phyloP scores from a whole-genome alignment of 192 early-diverging fungal genomes.

The Phycomyces blakesleeanus region DNA sequence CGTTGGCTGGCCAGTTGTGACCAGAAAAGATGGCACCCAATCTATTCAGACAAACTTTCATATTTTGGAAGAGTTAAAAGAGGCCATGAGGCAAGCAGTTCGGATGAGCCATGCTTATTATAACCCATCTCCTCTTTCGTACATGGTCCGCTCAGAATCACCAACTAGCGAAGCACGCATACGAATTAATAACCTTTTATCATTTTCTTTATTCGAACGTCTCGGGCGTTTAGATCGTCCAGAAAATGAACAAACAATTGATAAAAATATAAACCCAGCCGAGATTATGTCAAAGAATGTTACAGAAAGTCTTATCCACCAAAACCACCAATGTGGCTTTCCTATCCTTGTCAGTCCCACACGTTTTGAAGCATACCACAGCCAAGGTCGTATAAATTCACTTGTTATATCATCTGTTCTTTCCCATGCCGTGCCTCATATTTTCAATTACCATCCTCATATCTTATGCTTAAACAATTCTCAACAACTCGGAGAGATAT shows the following conservation, averaged over 20 bases:
- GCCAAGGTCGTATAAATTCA: background rate
- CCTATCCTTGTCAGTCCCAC: slow-evolving; percentile 9
- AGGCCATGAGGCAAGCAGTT: background rate
- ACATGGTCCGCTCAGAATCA: too few relatives aligned
- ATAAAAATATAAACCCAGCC: too few relatives aligned
- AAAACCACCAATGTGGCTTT: slow-evolving; percentile 18
- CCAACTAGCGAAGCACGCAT: too few relatives aligned
- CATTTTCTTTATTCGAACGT: too few relatives aligned
- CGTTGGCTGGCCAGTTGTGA: slow-evolving; percentile 9
- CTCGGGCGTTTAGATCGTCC: background rate
- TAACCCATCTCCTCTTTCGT: too few relatives aligned
- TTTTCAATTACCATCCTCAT: slow-evolving; percentile 8
- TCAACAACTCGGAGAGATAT: slow-evolving; percentile 6
- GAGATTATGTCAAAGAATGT: background rate
- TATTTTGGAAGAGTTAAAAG: slow-evolving; percentile 7
- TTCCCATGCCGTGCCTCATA: slow-evolving; percentile 9
- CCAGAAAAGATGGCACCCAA: background rate
- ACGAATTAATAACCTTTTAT: too few relatives aligned
- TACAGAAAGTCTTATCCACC: background rate
- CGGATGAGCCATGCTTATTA: background rate
- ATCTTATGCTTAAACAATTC: background rate
- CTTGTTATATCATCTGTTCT: slow-evolving; percentile 9
- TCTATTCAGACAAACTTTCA: slow-evolving; percentile 15
- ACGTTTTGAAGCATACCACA: slow-evolving; percentile 1
- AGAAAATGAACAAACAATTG: too few relatives aligned